Evolutionary conservation across 2,329 filamentous ascomycete genomes (phyloP), one percentile per base, ranked within the genome.

Genomic region (Neofusicoccum parvum): DNA sequence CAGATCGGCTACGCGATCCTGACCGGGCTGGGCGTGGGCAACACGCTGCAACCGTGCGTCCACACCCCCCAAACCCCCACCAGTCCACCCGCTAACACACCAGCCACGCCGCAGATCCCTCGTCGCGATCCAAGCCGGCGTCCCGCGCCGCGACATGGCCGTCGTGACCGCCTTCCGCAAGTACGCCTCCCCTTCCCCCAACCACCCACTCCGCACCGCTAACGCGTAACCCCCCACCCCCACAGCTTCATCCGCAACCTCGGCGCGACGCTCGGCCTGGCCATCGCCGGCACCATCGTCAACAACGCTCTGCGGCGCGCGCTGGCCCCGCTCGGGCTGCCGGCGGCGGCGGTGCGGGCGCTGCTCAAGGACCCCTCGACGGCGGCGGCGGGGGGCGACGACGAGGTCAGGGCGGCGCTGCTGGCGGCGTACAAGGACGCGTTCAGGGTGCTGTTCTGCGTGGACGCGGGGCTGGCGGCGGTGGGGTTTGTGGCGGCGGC

Each of bases 1-100:
- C 83, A 86, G 66, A 81, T 87, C 49, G 84, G 85, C 1, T 87
- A 85, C 67, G 80, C 79, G 0, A 71, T 86, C 9, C 72, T 87
- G 20, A 85, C 84, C 3, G 65, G 65, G 6, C 23, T 46, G 9
- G 65, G 65, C 10, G 62, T 67, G 12, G 65, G 62, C 27, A 41
- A 62, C 17, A 65, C 65, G 12, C 39, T 67, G 46, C 65, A 67
- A 43, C 65, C 65, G 53, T 64, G 43, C 51, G 15, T 34, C 34
- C 32, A n/a, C n/a, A n/a, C n/a, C n/a, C 32, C 6, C 17, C 32
- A 37, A 36, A 34, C 49, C 23, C 36, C 14, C 1, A 2, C 37
- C 37, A 39, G 3, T 9, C 45, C n/a, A 15, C 7, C 14, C 3
- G n/a, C 34, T 60, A 15, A 56, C 17, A 15, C 37, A 4, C 9